phyloP scores from a whole-genome alignment of 1,284 basidiomycete species.

The Xanthoconium separans region DNA sequence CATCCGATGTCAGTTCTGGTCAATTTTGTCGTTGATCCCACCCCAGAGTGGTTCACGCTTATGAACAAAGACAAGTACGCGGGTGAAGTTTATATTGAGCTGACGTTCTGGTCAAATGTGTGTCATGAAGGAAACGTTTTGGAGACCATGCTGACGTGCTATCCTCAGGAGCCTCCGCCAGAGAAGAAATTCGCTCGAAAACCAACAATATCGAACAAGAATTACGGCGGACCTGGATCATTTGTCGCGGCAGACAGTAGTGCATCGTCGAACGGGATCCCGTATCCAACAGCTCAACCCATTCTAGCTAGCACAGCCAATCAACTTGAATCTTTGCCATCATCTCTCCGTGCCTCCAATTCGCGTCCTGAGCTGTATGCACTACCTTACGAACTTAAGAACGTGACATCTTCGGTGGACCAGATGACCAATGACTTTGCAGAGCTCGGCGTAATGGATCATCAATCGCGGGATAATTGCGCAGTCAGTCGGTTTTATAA shows the following conservation, averaged over 20 bases:
- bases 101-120: conserved; percentile 96
- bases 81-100: conserved; percentile 90
- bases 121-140: conserved; percentile 35
- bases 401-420: conserved; percentile 43
- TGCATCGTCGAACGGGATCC: conserved; percentile 26
- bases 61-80: conserved; percentile 89
- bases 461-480: conserved; percentile 57
- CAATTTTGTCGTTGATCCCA: conserved; percentile 10
- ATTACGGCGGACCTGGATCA: conserved; percentile 74
- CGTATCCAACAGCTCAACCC: conserved; percentile 31
- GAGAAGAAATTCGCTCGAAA: conserved; percentile 62
- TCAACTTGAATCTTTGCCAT: conserved; percentile 55
- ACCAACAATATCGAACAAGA: conserved; percentile 48
- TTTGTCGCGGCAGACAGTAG: conserved; percentile 59
- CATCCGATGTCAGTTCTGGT: background rate
- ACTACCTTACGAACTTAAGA: conserved; percentile 61
- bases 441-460: conserved; percentile 57
- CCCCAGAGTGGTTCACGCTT: conserved; percentile 90
- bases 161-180: conserved; percentile 64
- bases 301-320: conserved; percentile 40
- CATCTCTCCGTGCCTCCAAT: conserved; percentile 55
- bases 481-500: conserved; percentile 48
- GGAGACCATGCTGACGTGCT: conserved; percentile 6
- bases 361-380: conserved; percentile 71
- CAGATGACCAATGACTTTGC: conserved; percentile 60